phyloP scores from a whole-genome alignment of 768 basidiomycete species.

The Lactifluus echinatus region DNA sequence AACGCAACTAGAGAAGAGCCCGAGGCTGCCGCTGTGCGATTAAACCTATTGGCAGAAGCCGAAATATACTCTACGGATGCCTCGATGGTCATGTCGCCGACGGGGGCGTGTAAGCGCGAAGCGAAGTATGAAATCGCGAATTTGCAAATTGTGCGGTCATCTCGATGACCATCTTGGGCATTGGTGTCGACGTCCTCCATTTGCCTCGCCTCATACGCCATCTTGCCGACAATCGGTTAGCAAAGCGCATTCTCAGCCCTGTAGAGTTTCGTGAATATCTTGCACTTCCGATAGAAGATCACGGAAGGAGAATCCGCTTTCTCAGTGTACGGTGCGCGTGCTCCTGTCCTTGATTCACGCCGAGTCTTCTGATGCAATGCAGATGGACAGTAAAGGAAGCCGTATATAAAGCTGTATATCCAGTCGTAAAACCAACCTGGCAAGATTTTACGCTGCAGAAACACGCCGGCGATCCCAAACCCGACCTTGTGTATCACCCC shows the following conservation, averaged over 20 bases:
- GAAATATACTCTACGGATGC: constrained; percentile 34
- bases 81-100: constrained; percentile 7
- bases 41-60: constrained; percentile 40
- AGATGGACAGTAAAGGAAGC: constrained; percentile 87
- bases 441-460: constrained; percentile 49
- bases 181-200: constrained; percentile 70
- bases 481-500: constrained; percentile 31
- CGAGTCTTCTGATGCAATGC: not conserved
- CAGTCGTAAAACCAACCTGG: constrained; percentile 54
- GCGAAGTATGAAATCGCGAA: not conserved
- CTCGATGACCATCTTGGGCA: constrained; percentile 56
- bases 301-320: constrained; percentile 34
- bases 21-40: constrained; percentile 31
- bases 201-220: constrained; percentile 55
- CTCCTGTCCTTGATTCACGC: not conserved
- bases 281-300: constrained; percentile 24
- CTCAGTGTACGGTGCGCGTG: constrained; percentile 64
- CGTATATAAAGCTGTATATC: constrained; percentile 78
- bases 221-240: constrained; percentile 41
- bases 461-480: constrained; percentile 28
- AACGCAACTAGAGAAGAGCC: constrained; percentile 40
- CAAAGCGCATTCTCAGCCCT: constrained; percentile 54
- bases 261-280: constrained; percentile 36
- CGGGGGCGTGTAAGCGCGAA: not conserved
- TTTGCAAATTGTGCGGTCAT: not conserved